Base-by-base conservation (phyloP, 768 basidiomycete genomes). In the Pleurotus cornucopiae region DNA sequence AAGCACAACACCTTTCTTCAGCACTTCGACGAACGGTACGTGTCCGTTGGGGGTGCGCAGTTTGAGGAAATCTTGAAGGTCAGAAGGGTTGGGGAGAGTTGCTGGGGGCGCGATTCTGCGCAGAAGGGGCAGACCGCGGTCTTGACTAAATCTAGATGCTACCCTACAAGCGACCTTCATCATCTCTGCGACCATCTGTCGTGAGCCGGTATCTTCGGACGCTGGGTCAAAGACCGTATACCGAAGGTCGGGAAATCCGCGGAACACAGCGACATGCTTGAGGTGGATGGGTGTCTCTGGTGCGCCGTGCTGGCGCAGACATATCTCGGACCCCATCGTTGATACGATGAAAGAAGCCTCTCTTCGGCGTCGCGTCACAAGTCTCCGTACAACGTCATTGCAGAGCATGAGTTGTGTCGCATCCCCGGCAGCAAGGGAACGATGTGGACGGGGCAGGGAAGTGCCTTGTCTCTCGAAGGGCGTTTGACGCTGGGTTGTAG, bases 151-250 rank as follows among this genome's bases (percentile, higher is more conserved):
- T 40, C 72, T 75, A 23, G 94, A 95, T 1, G 89, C 86, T 0
- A 86, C 75, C 2, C 86, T 83, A 47, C 84, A 86, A 0, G 91
- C 93, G 14, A 86, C 64, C 64, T 93, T 89, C 87, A 94, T 94
- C 62, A 79, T 75, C 68, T 97, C 94, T 0, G 85, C 75, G 9
- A 99, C 84, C 52, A 92, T 63, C 46, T 67, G 62, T 41, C 81
- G 78, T 14, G 88, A 60, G 21, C 85, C 83, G 1, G 41, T 37
- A 14, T 73, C 73, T 2, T 53, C 2, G 13, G 61, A 60, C 6
- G 61, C 61, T 14, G 58, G 46, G 2, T 63, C 54, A 0, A 41
- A 56, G 1, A 89, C 78, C 1, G 57, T 59, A 64, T 87, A 90
- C 4, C 60, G 62, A 16, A 80, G 67, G 16, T 69, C 60, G 6